These are phyloP conservation scores for Macrophomina phaseolina DNA, from an alignment of 2,329 filamentous ascomycete genomes.

Conservation along the genomic window DNA sequence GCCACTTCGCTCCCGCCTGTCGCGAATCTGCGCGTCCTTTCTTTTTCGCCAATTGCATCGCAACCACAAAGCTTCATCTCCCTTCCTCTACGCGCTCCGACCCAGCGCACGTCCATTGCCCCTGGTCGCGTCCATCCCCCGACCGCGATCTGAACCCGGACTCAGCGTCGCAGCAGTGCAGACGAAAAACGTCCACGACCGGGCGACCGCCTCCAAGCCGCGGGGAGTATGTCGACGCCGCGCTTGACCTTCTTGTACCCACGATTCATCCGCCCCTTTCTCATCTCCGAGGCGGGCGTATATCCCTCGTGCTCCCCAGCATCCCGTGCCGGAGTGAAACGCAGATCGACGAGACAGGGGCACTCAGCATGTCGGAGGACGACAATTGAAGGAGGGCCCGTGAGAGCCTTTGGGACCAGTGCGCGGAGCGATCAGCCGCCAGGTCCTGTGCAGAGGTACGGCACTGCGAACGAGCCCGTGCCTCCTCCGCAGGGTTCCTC, in stretches of 20 bases:
- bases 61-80: neutral
- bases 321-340: conserved; percentile 1
- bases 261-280: conserved; percentile 47
- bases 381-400: conserved; percentile 6
- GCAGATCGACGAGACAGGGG: conserved; percentile 16
- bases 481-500: conserved; percentile 39
- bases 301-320: neutral
- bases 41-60: conserved; percentile 9
- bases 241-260: conserved; percentile 56
- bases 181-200: neutral
- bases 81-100: neutral
- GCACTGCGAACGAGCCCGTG: conserved; percentile 54
- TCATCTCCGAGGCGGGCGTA: conserved; percentile 8
- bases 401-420: conserved; percentile 11
- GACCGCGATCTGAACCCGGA: neutral
- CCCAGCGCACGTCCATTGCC: neutral
- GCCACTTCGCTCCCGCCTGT: conserved; percentile 12
- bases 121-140: neutral
- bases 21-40: conserved; percentile 9
- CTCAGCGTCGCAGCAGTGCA: neutral
- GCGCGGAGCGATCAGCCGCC: conserved; percentile 12
- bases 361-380: conserved; percentile 8
- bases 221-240: conserved; percentile 47
- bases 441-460: conserved; percentile 50
- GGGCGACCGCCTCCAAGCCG: too few relatives aligned